These are phyloP conservation scores for Mycena rebaudengoi DNA, from an alignment of 768 basidiomycete species.

Conservation along the genomic window DNA sequence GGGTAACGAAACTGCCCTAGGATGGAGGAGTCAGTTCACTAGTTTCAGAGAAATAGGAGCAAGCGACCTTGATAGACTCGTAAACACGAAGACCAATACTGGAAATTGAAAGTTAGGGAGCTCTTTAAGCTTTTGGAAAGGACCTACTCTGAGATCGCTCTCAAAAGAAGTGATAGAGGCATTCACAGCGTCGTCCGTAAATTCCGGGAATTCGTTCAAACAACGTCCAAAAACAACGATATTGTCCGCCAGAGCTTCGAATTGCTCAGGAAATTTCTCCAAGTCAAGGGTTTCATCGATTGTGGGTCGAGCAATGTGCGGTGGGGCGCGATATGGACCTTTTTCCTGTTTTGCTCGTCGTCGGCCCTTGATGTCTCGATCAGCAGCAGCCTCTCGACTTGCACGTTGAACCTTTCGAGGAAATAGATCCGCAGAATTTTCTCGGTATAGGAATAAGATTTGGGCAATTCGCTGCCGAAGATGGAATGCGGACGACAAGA, in stretches of 20 bases:
- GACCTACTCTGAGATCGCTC: slow-evolving; percentile 69
- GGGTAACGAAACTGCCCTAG: slow-evolving; percentile 78
- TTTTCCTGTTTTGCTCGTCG: slow-evolving; percentile 40
- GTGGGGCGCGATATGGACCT: slow-evolving; percentile 47
- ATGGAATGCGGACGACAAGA: slow-evolving; percentile 76
- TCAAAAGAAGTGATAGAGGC: slow-evolving; percentile 73
- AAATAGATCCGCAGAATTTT: slow-evolving; percentile 82
- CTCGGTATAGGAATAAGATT: slow-evolving; percentile 73
- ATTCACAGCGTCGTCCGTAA: slow-evolving; percentile 76
- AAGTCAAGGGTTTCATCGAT: slow-evolving; percentile 64
- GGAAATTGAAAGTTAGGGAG: slow-evolving; percentile 3
- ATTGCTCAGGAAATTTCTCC: slow-evolving; percentile 72
- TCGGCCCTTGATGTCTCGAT: slow-evolving; percentile 39
- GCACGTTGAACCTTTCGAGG: slow-evolving; percentile 66
- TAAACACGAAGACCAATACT: slow-evolving; percentile 83
- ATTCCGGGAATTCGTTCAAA: slow-evolving; percentile 83
- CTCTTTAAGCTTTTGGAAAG: neutral
- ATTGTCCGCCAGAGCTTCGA: slow-evolving; percentile 69
- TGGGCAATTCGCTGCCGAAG: slow-evolving; percentile 75
- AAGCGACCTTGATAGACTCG: slow-evolving; percentile 65
- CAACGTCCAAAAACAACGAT: slow-evolving; percentile 74
- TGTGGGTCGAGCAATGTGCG: slow-evolving; percentile 61
- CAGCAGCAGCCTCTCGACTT: slow-evolving; percentile 43
- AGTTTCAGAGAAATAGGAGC: neutral
- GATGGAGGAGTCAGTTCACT: neutral